Evolutionary conservation across 2,329 filamentous ascomycete species (phyloP).

Genomic region (Penicillium sp.): DNA sequence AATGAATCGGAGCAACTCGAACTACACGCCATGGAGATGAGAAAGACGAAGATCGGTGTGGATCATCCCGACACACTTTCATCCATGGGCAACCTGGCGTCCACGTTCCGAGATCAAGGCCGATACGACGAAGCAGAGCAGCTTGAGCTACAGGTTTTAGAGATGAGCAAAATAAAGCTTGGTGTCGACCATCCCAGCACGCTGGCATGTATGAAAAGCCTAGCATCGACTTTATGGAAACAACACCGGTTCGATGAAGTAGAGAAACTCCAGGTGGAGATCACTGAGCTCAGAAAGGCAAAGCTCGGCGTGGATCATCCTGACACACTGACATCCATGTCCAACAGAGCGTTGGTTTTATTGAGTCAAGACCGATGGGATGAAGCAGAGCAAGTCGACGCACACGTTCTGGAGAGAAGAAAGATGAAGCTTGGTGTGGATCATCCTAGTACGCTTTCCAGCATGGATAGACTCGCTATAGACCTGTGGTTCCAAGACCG

Average conservation of each 20-base stretch:
- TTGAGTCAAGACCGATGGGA: not conserved
- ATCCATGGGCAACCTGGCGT: not conserved
- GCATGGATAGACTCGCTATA: not conserved
- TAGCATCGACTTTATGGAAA: not conserved
- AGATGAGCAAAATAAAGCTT: not conserved
- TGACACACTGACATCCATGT: not conserved
- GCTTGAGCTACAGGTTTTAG: not conserved
- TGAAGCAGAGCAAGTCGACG: not conserved
- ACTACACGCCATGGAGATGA: not conserved
- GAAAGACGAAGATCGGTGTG: not conserved
- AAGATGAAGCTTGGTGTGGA: not conserved
- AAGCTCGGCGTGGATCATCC: not conserved
- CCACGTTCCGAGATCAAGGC: not conserved
- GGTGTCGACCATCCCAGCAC: not conserved
- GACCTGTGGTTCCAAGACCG: not conserved
- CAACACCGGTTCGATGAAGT: not conserved
- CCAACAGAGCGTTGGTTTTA: not conserved
- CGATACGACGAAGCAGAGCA: not conserved
- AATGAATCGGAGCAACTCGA: not conserved
- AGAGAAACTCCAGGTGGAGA: not conserved
- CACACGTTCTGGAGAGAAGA: not conserved
- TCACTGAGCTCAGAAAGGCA: not conserved
- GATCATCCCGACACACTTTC: not conserved
- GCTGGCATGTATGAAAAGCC: not conserved
- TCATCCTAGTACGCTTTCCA: conserved; percentile 1